Evolutionary conservation across 2,329 filamentous ascomycete species (phyloP), one percentile per base, ranked within the genome.

Genomic region (Sporothrix inflata): DNA sequence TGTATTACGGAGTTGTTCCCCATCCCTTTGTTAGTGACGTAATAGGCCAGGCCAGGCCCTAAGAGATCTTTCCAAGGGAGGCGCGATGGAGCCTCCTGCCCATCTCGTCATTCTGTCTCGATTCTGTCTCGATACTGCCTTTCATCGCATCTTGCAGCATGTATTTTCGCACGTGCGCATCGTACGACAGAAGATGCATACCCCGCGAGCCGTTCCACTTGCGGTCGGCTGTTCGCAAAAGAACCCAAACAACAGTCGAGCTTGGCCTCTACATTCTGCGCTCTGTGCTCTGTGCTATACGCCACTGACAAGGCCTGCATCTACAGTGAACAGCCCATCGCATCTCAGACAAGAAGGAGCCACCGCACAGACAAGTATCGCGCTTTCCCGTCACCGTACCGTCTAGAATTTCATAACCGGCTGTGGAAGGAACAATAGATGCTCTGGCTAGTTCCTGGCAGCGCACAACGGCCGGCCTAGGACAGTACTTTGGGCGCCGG

Each of bases 21-120:
- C 63, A 49, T 67, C 65, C 45, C 65, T 51, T 67, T 66, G 42
- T 38, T 34, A 51, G 65, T 67, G 65, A 67, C 65, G 65, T 67
- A 67, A 67, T 67, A 53, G 45, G 65, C 65, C 19, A n/a, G 19
- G 21, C 60, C 38, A 65, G 60, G 60, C 60, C 38, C 21, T 14
- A 12, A 16, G 12, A 63, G 21, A 16, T 3, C n/a, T 42, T 16
- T 16, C 27, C 66, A 42, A 49, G 49, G 49, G 21, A 67, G 65
- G 65, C 27, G 65, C 63, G 42, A 49, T 49, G 40, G 40, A 49
- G 63, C 16, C 8, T 49, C 21, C n/a, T 45, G 12, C 38, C 60
- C 11, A 27, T 45, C 60, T 27, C 38, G 60, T 65, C 38, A 45
- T 45, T 2, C n/a, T 8, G 14, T 45, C 38, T 42, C 40, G 38